Evolutionary conservation across 345 rosid genomes (phyloP).

Genomic region (Murraya koenigii): DNA sequence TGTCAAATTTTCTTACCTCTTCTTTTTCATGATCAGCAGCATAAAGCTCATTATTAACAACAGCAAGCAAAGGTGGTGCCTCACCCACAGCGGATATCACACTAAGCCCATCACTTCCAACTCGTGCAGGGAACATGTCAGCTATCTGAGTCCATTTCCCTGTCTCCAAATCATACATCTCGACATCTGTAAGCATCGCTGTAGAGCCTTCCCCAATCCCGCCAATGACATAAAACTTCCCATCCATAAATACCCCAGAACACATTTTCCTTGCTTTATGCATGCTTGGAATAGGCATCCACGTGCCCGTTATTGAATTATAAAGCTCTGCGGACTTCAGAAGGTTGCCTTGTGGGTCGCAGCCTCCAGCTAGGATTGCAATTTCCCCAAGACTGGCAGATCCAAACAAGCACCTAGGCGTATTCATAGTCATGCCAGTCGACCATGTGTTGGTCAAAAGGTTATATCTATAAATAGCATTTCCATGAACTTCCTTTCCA

Average conservation of each 20-base stretch:
- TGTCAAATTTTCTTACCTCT: slow-evolving; percentile 62
- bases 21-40: slow-evolving; percentile 56
- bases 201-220: slow-evolving; percentile 51
- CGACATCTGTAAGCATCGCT: slow-evolving; percentile 48
- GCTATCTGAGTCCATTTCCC: slow-evolving; percentile 63
- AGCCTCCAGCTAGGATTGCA: slow-evolving; percentile 81
- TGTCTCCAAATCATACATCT: slow-evolving; percentile 59
- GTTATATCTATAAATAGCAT: slow-evolving; percentile 49
- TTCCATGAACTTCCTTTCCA: slow-evolving; percentile 48
- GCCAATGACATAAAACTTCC: slow-evolving; percentile 75
- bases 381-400: slow-evolving; percentile 65
- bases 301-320: slow-evolving; percentile 51
- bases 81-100: slow-evolving; percentile 33
- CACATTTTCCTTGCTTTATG: slow-evolving; percentile 68
- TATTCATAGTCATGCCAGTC: slow-evolving; percentile 43
- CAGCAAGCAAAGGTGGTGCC: slow-evolving; percentile 85
- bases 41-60: slow-evolving; percentile 68
- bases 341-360: slow-evolving; percentile 50
- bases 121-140: slow-evolving; percentile 53
- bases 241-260: slow-evolving; percentile 78
- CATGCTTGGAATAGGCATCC: slow-evolving; percentile 64
- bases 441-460: slow-evolving; percentile 52
- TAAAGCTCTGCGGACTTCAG: slow-evolving; percentile 65
- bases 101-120: slow-evolving; percentile 12
- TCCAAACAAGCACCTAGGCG: slow-evolving; percentile 75